Base-by-base conservation (phyloP, 2,329 filamentous ascomycete species). In the Calonectria pseudoturangicola region DNA sequence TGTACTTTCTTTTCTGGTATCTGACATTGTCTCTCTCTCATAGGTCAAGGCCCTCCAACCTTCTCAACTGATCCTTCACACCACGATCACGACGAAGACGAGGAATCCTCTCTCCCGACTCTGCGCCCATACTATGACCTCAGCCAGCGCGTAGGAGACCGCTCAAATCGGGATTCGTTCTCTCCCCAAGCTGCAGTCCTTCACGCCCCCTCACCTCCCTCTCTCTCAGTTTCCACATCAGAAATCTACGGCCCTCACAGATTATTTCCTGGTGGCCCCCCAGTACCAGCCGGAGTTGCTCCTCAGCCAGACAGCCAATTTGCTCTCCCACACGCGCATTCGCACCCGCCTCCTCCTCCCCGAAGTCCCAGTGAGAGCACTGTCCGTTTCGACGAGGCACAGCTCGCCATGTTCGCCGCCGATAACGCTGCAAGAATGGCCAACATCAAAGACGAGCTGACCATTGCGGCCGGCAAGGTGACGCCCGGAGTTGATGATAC, bases 401-500 rank as follows among this genome's bases (percentile, higher is more conserved):
- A 85, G 68, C 77, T 85, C 27, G 80, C 84, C 73, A 85, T 87
- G 82, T 81, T 84, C 51, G 80, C 83, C 45, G 79, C 81, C 21
- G 79, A 81, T 56, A 82, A 81, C 74, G 72, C 81, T 43, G 79
- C 81, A 56, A 79, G 75, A 66, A 83, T 84, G 80, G 76, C 79
- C 58, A 80, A 84, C 65, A 88, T 90, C 79, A 89, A 89, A 66
- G 89, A 91, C 67, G 87, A 89, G 51, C 81, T 90, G 43, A 84
- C 87, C 62, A 83, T 88, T 66, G 86, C 87, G 21, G 88, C 84
- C 45, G 85, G 87, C 71, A 87, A 87, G 48, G 87, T 92, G 68
- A 96, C 94, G 0, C 95, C 95, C 0, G 94, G 93, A 12, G 87
- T 95, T 47, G 95, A 98, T 80, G 94, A 98, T 80, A 93, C 92